Percentiles rank a stretch among this genome's conserved stretches.
phyloP scores from a whole-genome alignment of 2,329 filamentous ascomycete species.

The Beauveria sp. region DNA sequence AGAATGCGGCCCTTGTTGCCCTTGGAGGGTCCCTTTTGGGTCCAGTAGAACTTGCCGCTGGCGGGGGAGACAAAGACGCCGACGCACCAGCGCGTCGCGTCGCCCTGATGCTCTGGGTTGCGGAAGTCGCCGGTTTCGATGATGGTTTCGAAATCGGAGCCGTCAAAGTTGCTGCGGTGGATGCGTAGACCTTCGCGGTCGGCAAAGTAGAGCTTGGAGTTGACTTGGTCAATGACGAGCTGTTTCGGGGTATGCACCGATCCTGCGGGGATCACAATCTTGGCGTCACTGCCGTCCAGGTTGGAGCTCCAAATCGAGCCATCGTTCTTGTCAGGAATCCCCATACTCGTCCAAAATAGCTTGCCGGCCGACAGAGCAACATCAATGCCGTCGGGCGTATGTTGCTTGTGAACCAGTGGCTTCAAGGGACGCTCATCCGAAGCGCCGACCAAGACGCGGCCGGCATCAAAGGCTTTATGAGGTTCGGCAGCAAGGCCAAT shows the following conservation, averaged over 20 bases:
- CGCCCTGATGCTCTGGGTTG: conserved; percentile 19
- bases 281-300: conserved; percentile 40
- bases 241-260: conserved; percentile 42
- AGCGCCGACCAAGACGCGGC: conserved; percentile 15
- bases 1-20: conserved; percentile 44
- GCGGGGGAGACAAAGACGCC: conserved; percentile 41
- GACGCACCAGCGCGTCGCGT: conserved; percentile 42
- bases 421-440: conserved; percentile 9
- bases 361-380: conserved; percentile 24
- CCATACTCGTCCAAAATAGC: conserved; percentile 46
- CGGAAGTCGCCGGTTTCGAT: conserved; percentile 25
- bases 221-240: conserved; percentile 23
- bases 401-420: conserved; percentile 17
- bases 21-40: conserved; percentile 50
- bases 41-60: conserved; percentile 47
- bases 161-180: conserved; percentile 31
- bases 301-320: conserved; percentile 36
- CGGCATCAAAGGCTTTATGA: conserved; percentile 6
- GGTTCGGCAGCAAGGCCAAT: conserved; percentile 17
- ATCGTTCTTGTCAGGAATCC: conserved; percentile 28
- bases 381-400: conserved; percentile 37
- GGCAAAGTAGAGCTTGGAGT: conserved; percentile 31
- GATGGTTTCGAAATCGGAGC: conserved; percentile 30
- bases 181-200: conserved; percentile 38
- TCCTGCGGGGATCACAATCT: conserved; percentile 34